phyloP scores from a whole-genome alignment of 2,329 filamentous ascomycete species.

The Pseudogymnoascus pannorum region DNA sequence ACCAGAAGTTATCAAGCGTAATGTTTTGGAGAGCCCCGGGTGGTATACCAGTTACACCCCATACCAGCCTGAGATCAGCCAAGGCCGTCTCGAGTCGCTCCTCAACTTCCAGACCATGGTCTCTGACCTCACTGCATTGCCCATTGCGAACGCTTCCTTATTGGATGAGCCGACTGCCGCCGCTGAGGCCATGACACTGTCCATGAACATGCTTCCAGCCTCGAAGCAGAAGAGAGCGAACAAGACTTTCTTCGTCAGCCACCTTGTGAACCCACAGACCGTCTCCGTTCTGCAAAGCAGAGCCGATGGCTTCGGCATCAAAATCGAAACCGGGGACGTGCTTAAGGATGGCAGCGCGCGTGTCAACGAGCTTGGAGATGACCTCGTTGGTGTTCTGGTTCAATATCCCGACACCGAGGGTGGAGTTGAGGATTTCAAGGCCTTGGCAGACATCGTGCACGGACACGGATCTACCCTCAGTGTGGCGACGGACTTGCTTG shows the following conservation, averaged over 20 bases:
- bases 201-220: constrained; percentile 65
- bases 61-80: constrained; percentile 95
- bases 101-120: constrained; percentile 95
- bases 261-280: constrained; percentile 78
- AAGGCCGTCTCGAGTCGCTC: constrained; percentile 84
- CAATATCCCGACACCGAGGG: constrained; percentile 92
- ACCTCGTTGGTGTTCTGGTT: constrained; percentile 82
- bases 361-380: constrained; percentile 68
- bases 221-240: constrained; percentile 65
- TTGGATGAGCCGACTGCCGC: constrained; percentile 89
- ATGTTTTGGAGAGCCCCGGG: constrained; percentile 83
- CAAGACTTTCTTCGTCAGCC: constrained; percentile 79
- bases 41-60: constrained; percentile 99
- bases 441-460: constrained; percentile 70
- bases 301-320: constrained; percentile 86
- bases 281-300: constrained; percentile 76
- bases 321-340: constrained; percentile 66
- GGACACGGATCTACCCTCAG: constrained; percentile 71
- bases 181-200: constrained; percentile 92
- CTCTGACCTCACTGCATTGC: constrained; percentile 75
- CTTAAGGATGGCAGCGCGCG: constrained; percentile 55
- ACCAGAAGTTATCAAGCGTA: constrained; percentile 85
- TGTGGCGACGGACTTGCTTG: constrained; percentile 82
- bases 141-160: constrained; percentile 84
- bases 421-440: constrained; percentile 66